Base-by-base conservation (phyloP, 208 protist species). In the Kentomonas sorsogonicus region DNA sequence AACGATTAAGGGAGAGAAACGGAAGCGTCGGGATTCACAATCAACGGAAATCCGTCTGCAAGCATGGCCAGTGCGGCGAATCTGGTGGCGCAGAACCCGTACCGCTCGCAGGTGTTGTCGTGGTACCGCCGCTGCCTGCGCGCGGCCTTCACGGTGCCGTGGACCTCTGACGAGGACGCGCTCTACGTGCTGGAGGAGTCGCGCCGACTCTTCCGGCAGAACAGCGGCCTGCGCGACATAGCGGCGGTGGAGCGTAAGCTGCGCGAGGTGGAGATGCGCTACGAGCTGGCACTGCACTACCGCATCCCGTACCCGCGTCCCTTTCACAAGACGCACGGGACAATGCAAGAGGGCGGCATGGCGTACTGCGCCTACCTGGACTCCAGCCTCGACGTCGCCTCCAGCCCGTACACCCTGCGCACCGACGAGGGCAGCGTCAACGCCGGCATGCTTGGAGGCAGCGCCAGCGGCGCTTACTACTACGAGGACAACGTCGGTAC, bases 181-280 rank as follows among this genome's bases (percentile, higher is more conserved):
- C 40, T 93, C 6, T 95, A 95, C 65, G 83, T 95, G 0, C 62
- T 95, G 23, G 76, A 87, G 55, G 84, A 95, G 52, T 77, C 82
- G 22, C 54, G 89, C 5, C 69, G 85, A 4, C 74, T 95, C 13
- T 95, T 95, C 53, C 63, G 73, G 46, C 53, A 69, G 27, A 93
- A 95, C 66, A 60, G 56, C 3, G 36, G 65, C 36, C 75, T 95
- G 33, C 66, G 56, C 20, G 85, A 93, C 26, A 51, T 84, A 13
- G 68, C 70, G 16, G 40, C 51, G 1, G 88, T 95, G 30, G 40
- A 81, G 63, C 69, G 83, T 13, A 95, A 95, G 59, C 26, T 95
- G 65, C 84, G 85, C 15, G 84, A 95, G 72, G 89, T 83, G 10
- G 89, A 95, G 63, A 91, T 93, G 84, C 82, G 89, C 5, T 91